Percentiles rank a stretch among this genome's conserved stretches.
These are phyloP conservation scores for Yamadazyma laniorum DNA, from an alignment of 805 yeast species.

Conservation along the genomic window DNA sequence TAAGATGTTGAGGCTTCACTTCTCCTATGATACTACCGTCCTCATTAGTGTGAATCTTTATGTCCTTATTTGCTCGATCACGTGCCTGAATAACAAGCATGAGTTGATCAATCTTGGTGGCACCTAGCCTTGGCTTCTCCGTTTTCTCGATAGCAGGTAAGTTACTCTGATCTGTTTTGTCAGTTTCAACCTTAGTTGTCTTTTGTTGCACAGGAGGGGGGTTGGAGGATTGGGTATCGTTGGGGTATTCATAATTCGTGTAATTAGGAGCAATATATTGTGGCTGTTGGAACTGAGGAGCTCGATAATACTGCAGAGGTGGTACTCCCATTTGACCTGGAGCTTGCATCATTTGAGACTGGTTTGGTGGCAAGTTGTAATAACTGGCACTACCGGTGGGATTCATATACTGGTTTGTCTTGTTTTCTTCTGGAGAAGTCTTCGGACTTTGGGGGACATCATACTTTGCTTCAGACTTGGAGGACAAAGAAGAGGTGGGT, in stretches of 20 bases:
- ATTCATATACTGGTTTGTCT: conserved; percentile 1
- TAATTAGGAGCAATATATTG: conserved; percentile 11
- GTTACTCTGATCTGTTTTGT: background rate
- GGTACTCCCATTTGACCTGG: conserved; percentile 4
- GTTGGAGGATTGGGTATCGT: conserved; percentile 8
- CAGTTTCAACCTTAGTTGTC: background rate
- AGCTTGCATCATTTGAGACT: conserved; percentile 4
- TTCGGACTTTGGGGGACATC: conserved; percentile 43
- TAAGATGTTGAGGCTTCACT: conserved; percentile 48
- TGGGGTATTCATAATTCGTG: conserved; percentile 12
- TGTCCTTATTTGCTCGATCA: conserved; percentile 66
- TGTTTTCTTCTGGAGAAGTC: conserved; percentile 27
- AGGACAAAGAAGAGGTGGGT: conserved; percentile 37
- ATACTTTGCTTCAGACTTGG: conserved; percentile 27
- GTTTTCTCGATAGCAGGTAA: conserved; percentile 31
- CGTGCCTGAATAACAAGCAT: conserved; percentile 91
- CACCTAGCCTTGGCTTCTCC: conserved; percentile 72
- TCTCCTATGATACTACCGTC: conserved; percentile 66
- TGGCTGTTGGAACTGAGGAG: conserved; percentile 9
- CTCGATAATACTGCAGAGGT: conserved; percentile 8
- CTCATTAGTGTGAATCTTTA: conserved; percentile 49
- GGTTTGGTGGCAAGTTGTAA: conserved; percentile 5
- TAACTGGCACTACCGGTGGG: conserved; percentile 7
- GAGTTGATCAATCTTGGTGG: conserved; percentile 85
- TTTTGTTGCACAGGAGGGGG: background rate